phyloP scores from a whole-genome alignment of 768 basidiomycete genomes.

The Mycena kentingensis region DNA sequence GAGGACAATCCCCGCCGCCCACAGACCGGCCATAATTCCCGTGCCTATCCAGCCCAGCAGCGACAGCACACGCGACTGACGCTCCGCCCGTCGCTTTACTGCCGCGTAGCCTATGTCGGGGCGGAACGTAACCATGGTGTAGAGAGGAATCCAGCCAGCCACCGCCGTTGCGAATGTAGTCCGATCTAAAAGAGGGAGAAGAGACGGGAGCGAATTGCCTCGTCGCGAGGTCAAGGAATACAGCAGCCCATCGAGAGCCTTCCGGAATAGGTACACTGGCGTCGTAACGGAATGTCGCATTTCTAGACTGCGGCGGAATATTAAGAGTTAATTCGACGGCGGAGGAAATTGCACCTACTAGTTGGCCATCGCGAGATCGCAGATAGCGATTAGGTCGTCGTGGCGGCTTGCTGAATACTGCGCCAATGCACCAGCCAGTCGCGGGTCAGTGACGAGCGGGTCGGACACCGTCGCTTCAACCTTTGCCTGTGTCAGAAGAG shows the following conservation, averaged over 20 bases:
- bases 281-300: conserved; percentile 94
- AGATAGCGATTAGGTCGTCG: conserved; percentile 88
- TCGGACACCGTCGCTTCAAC: conserved; percentile 50
- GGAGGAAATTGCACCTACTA: conserved; percentile 67
- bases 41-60: conserved; percentile 52
- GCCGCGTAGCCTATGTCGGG: conserved; percentile 91
- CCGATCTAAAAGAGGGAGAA: conserved; percentile 49
- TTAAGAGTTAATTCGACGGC: conserved; percentile 25
- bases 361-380: conserved; percentile 92
- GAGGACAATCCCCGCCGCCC: conserved; percentile 45
- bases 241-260: conserved; percentile 75
- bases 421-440: conserved; percentile 65
- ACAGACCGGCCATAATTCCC: conserved; percentile 43
- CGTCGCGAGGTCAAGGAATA: conserved; percentile 59
- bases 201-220: conserved; percentile 46
- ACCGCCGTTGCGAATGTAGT: conserved; percentile 59
- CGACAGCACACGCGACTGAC: conserved; percentile 68
- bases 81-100: conserved; percentile 66
- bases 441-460: conserved; percentile 50
- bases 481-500: conserved; percentile 69
- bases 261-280: conserved; percentile 73
- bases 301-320: conserved; percentile 63
- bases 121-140: conserved; percentile 98
- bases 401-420: conserved; percentile 82
- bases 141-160: conserved; percentile 89